Conservation (phyloP, 2,329 filamentous ascomycete species). For the Phaeosphaeria sp. region DNA sequence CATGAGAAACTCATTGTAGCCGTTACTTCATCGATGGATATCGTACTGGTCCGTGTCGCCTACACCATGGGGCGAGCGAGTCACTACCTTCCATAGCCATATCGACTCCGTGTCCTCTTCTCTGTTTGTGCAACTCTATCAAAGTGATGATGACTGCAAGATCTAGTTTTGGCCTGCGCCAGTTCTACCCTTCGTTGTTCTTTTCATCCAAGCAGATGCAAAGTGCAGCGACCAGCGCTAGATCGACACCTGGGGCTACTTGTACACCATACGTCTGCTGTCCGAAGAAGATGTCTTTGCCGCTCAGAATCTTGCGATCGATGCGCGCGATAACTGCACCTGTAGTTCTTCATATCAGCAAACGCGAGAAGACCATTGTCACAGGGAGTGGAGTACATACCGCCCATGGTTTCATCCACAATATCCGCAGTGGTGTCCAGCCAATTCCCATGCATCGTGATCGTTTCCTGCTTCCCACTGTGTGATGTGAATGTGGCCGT, state of each 20-base stretch:
- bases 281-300: slow-evolving; percentile 63
- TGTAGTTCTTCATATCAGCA: slow-evolving; percentile 35
- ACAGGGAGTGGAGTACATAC: slow-evolving; percentile 13
- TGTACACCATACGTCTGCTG: slow-evolving; percentile 71
- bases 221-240: slow-evolving; percentile 69
- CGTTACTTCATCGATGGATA: neutral
- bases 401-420: slow-evolving; percentile 53
- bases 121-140: neutral
- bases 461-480: slow-evolving; percentile 30
- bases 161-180: neutral
- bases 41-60: neutral
- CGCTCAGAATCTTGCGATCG: slow-evolving; percentile 64
- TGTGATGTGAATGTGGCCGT: slow-evolving; percentile 59
- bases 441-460: slow-evolving; percentile 67
- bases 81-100: neutral
- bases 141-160: neutral
- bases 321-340: slow-evolving; percentile 64
- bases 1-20: neutral
- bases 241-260: slow-evolving; percentile 70
- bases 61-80: neutral
- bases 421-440: slow-evolving; percentile 66
- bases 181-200: slow-evolving; percentile 23
- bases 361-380: neutral
- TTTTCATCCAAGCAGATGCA: slow-evolving; percentile 72
- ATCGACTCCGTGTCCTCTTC: neutral